A percentile compares a stretch with the other conserved stretches of the same genome.
Conservation (phyloP, 169 alveolate genomes). For the Plasmodium vinckei region DNA sequence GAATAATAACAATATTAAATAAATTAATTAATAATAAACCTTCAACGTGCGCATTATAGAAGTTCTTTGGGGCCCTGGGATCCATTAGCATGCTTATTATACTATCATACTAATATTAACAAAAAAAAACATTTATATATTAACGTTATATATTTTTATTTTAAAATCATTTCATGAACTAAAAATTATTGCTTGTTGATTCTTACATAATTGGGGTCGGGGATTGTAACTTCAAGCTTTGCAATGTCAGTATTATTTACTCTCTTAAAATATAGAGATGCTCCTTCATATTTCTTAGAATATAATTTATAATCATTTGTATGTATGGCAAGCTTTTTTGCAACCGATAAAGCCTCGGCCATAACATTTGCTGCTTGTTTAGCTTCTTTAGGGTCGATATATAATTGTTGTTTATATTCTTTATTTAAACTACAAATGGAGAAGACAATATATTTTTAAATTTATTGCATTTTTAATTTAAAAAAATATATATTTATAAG, state of each 20-base stretch:
- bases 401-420: too few relatives aligned
- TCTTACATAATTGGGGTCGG: slow-evolving; percentile 28
- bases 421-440: too few relatives aligned
- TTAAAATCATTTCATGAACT: neutral
- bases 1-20: neutral
- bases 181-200: neutral
- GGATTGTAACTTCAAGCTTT: slow-evolving; percentile 24
- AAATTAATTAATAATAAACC: slow-evolving; percentile 26
- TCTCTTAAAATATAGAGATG: slow-evolving; percentile 45
- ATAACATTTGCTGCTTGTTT: slow-evolving; percentile 21
- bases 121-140: slow-evolving; percentile 1
- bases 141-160: neutral
- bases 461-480: too few relatives aligned
- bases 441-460: too few relatives aligned
- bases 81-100: slow-evolving; percentile 44
- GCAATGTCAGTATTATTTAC: slow-evolving; percentile 56
- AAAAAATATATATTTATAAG: too few relatives aligned
- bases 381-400: too few relatives aligned
- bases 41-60: slow-evolving; percentile 30
- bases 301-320: slow-evolving; percentile 19
- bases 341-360: slow-evolving; percentile 10
- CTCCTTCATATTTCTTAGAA: slow-evolving; percentile 12
- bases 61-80: slow-evolving; percentile 41
- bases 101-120: slow-evolving; percentile 31
- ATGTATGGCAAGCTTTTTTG: slow-evolving; percentile 5